Conservation (phyloP, 208 protist species). For the Crithidia thermophila region DNA sequence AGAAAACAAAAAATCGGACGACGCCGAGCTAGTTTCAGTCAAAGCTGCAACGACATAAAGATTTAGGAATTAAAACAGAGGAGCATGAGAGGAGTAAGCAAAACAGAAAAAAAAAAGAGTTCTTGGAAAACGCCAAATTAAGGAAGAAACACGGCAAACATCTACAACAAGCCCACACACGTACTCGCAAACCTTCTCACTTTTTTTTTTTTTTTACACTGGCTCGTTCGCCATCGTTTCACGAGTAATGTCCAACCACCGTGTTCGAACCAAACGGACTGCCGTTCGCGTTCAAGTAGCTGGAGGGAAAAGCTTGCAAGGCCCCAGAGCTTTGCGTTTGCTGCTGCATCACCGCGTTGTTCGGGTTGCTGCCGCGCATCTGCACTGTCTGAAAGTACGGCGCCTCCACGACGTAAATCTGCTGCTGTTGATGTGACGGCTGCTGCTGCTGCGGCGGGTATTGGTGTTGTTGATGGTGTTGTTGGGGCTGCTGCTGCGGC, state of each 20-base stretch:
- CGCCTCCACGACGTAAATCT: slow-evolving; percentile 16
- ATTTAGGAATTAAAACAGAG: background rate
- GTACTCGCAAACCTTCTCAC: too few species aligned
- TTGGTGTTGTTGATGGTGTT: slow-evolving; percentile 5
- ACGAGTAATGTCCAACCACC: background rate
- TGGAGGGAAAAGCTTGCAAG: background rate
- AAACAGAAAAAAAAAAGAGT: slow-evolving; percentile 18
- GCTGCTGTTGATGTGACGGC: too few species aligned
- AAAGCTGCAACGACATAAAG: background rate
- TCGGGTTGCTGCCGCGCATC: slow-evolving; percentile 1
- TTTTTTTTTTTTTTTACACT: too few species aligned
- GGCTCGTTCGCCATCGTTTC: too few species aligned
- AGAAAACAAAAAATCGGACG: slow-evolving; percentile 18
- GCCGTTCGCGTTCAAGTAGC: background rate
- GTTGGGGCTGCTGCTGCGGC: background rate
- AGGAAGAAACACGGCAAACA: slow-evolving; percentile 1
- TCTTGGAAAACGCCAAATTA: too few species aligned
- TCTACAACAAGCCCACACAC: too few species aligned
- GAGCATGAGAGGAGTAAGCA: background rate
- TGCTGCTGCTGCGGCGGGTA: slow-evolving; percentile 17
- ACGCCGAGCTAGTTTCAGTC: background rate
- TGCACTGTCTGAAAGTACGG: slow-evolving; percentile 17
- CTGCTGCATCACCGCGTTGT: background rate
- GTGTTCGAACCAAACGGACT: background rate
- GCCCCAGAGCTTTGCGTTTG: background rate